Evolutionary conservation across 257 asterid species (phyloP), one percentile per base, ranked within the genome.

Genomic region (Plantago ovata): DNA sequence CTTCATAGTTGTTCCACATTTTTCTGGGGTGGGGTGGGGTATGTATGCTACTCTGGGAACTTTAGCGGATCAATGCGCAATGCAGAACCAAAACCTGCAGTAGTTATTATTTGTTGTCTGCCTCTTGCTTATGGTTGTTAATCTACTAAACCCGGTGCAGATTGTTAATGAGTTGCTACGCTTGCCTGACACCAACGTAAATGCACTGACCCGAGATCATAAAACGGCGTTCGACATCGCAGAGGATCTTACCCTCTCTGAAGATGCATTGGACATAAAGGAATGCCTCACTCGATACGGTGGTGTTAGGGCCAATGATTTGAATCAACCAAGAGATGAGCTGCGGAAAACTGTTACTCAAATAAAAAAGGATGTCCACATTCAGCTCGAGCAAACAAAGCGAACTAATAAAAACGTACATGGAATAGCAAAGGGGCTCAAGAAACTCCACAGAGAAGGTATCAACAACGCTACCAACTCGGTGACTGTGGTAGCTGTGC

Each of bases 401-500:
- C 36, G 60, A 55, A 55, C 60, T 15, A 55, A 55, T 41, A 55
- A 55, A 55, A 55, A 55, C 36, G 60, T 55, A 3, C 22, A 55
- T 22, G 60, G 60, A 38, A 55, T 55, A 15, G 60, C 60, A 14
- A 55, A 55, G 38, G 60, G 38, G 47, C 60, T 55, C 41, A 55
- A 46, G 42, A 55, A 55, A 55, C 60, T 55, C 60, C 60, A 55
- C 24, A 43, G 60, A 13, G 60, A 55, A 55, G 60, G 60, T 8
- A 55, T 55, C 23, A 55, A 55, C 46, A 55, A 55, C 10, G 60
- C 62, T 36, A 57, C 50, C 62, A 57, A 57, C 50, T 57, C 62
- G 6, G 50, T 41, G 32, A 57, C 62, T 2, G 62, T 57, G 38
- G 62, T 57, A 42, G 62, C 62, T 10, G 62, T 57, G 1, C 62